Percentiles rank a stretch among this genome's conserved stretches.
Conservation (phyloP, 2,329 filamentous ascomycete species). For the Penicillium concentricum region DNA sequence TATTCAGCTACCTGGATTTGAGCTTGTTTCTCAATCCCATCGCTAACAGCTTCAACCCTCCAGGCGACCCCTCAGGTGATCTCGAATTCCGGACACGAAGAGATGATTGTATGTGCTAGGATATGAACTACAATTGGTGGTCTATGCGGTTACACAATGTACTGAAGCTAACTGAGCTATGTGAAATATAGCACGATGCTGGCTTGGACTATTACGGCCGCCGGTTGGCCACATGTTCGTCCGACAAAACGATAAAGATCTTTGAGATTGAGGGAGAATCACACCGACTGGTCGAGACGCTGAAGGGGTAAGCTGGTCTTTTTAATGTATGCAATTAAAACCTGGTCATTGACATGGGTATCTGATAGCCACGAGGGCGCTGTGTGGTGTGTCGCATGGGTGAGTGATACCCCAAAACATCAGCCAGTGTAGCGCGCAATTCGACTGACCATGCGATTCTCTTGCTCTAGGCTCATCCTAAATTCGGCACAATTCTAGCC, state of each 20-base stretch:
- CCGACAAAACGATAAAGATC: slow-evolving; percentile 98
- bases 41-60: slow-evolving; percentile 14
- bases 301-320: slow-evolving; percentile 71
- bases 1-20: not conserved
- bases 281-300: slow-evolving; percentile 84
- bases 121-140: slow-evolving; percentile 9
- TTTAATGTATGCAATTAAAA: not conserved
- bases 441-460: slow-evolving; percentile 7
- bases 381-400: slow-evolving; percentile 96
- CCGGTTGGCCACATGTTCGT: slow-evolving; percentile 93
- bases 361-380: slow-evolving; percentile 81
- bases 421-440: not conserved
- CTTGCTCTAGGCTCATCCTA: slow-evolving; percentile 71
- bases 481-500: slow-evolving; percentile 96
- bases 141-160: not conserved
- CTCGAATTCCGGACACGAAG: slow-evolving; percentile 87
- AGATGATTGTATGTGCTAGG: slow-evolving; percentile 86
- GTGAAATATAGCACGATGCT: slow-evolving; percentile 74
- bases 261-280: slow-evolving; percentile 95
- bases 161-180: slow-evolving; percentile 5
- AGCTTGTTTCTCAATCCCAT: not conserved
- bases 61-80: slow-evolving; percentile 69
- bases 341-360: slow-evolving; percentile 11
- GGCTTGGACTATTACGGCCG: slow-evolving; percentile 98
- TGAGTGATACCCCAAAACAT: slow-evolving; percentile 34